Percentiles rank a stretch among this genome's conserved stretches.
Conservation (phyloP, 192 early-diverging fungal genomes). For the Rhizophagus prolifer region DNA sequence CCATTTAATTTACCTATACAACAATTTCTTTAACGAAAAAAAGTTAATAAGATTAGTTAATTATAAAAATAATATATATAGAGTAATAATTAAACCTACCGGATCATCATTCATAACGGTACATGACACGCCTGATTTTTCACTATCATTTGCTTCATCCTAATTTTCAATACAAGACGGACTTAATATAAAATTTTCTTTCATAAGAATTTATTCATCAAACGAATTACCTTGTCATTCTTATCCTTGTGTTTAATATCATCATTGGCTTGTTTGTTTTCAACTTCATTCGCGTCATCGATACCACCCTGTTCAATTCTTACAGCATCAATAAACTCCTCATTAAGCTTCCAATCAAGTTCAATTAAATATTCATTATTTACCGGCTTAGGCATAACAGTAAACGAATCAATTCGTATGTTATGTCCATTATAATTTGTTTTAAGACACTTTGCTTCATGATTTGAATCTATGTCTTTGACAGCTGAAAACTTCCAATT, state of each 20-base stretch:
- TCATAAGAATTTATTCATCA: too few species aligned
- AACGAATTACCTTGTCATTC: background rate
- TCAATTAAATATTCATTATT: background rate
- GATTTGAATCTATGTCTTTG: background rate
- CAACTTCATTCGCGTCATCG: background rate
- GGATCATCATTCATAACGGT: too few species aligned
- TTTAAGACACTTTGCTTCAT: background rate
- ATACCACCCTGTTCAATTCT: background rate
- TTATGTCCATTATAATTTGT: background rate
- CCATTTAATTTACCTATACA: background rate
- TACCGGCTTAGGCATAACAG: background rate
- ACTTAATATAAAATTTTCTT: too few species aligned
- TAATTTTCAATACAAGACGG: too few species aligned
- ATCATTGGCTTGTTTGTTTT: background rate
- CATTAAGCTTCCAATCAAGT: background rate
- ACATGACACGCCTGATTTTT: too few species aligned
- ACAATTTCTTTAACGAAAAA: background rate
- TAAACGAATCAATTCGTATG: background rate
- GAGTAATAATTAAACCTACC: too few species aligned
- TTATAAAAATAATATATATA: too few species aligned
- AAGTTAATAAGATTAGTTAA: too few species aligned
- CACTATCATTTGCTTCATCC: too few species aligned
- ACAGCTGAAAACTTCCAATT: background rate
- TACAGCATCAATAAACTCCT: background rate
- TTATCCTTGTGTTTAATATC: background rate